Conservation (phyloP, 805 yeast species). For the Lipomyces orientalis region DNA sequence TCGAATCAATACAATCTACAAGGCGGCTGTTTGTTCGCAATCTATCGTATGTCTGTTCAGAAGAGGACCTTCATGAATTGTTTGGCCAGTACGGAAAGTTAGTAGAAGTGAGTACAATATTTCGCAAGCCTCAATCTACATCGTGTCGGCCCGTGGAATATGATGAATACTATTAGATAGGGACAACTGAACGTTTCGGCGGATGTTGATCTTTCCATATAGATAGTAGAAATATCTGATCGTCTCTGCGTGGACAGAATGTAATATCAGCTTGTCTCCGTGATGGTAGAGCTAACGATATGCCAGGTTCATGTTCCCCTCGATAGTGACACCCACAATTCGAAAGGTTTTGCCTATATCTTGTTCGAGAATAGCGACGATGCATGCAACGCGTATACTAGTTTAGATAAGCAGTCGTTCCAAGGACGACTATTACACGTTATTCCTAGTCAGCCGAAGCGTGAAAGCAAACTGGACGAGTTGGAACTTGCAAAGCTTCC, state of each 20-base stretch:
- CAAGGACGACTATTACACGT: slow-evolving; percentile 94
- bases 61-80: slow-evolving; percentile 71
- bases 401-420: slow-evolving; percentile 83
- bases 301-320: slow-evolving; percentile 78
- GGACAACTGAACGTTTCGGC: slow-evolving; percentile 40
- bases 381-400: slow-evolving; percentile 76
- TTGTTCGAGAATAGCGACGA: slow-evolving; percentile 69
- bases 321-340: slow-evolving; percentile 85
- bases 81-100: slow-evolving; percentile 72
- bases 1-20: slow-evolving; percentile 57
- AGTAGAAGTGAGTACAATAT: slow-evolving; percentile 56
- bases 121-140: not conserved
- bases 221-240: slow-evolving; percentile 37
- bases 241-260: not conserved
- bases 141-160: not conserved
- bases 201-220: slow-evolving; percentile 36
- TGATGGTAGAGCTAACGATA: not conserved
- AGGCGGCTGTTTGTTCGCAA: slow-evolving; percentile 90
- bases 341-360: slow-evolving; percentile 92
- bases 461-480: slow-evolving; percentile 84
- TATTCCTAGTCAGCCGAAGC: slow-evolving; percentile 81
- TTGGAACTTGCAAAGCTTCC: slow-evolving; percentile 91
- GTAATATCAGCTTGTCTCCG: not conserved
- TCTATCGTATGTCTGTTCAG: slow-evolving; percentile 77
- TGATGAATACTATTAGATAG: slow-evolving; percentile 39